Percentiles rank a stretch among this genome's conserved stretches.
Evolutionary conservation across 768 basidiomycete species (phyloP).

Genomic region (Xerocomus potaroensis): DNA sequence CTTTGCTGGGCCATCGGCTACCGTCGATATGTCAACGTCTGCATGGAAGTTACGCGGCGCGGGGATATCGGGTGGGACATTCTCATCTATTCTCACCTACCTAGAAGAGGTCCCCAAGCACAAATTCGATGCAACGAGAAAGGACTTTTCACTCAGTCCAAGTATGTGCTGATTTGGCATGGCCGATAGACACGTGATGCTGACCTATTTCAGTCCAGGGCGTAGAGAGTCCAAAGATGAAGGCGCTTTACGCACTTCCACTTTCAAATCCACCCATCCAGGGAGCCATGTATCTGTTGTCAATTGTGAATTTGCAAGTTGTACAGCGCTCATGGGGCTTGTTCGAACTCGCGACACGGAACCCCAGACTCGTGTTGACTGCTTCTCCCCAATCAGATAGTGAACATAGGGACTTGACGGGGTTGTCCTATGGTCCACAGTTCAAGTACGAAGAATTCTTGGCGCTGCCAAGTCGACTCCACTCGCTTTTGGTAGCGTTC

Average conservation of each 20-base stretch:
- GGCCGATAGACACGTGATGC: not conserved
- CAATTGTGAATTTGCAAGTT: slow-evolving; percentile 40
- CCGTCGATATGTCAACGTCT: slow-evolving; percentile 54
- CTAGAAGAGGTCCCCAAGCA: slow-evolving; percentile 32
- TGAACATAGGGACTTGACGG: slow-evolving; percentile 15
- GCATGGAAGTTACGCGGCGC: slow-evolving; percentile 37
- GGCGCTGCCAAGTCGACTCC: slow-evolving; percentile 35
- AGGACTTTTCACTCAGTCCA: slow-evolving; percentile 42
- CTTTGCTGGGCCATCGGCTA: slow-evolving; percentile 30
- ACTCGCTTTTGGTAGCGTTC: slow-evolving; percentile 39
- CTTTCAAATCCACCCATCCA: slow-evolving; percentile 28
- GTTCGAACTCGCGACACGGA: slow-evolving; percentile 31
- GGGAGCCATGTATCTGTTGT: slow-evolving; percentile 45
- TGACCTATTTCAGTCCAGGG: slow-evolving; percentile 29
- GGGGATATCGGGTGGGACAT: slow-evolving; percentile 36
- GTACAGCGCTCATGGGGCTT: slow-evolving; percentile 59
- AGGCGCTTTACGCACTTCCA: slow-evolving; percentile 37
- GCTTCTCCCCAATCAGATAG: slow-evolving; percentile 12
- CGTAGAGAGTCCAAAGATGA: slow-evolving; percentile 24
- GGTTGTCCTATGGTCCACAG: slow-evolving; percentile 53
- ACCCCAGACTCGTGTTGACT: slow-evolving; percentile 12
- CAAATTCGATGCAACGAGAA: slow-evolving; percentile 25
- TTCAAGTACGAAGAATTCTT: slow-evolving; percentile 79
- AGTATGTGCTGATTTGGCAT: slow-evolving; percentile 27
- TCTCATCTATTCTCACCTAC: slow-evolving; percentile 31